These are phyloP conservation scores for Dendrobium huoshanense DNA, from an alignment of 106 monocot genomes.

Conservation along the genomic window DNA sequence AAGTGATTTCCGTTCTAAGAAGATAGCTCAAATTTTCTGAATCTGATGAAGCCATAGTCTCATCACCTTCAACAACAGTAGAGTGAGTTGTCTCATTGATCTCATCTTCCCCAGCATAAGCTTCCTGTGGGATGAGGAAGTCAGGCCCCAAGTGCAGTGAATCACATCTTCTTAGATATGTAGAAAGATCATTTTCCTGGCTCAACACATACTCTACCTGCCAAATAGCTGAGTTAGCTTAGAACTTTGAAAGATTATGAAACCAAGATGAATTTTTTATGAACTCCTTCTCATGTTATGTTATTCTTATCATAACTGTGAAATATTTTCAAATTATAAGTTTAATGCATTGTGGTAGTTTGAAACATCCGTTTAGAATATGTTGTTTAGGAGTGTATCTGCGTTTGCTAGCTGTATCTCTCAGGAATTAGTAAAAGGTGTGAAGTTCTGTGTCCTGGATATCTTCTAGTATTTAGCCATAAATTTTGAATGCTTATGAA, in stretches of 20 bases:
- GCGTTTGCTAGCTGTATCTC: too few species aligned
- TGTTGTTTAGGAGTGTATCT: too few species aligned
- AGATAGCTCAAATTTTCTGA: constrained; percentile 62
- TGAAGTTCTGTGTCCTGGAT: too few species aligned
- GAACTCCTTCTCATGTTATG: background rate
- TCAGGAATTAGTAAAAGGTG: too few species aligned
- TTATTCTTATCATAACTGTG: background rate
- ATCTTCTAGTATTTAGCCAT: too few species aligned
- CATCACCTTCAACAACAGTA: constrained; percentile 75
- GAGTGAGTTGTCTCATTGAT: constrained; percentile 63
- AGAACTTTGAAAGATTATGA: background rate
- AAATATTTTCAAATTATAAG: too few species aligned
- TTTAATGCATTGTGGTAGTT: too few species aligned
- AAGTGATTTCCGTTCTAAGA: constrained; percentile 24
- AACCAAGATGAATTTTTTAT: background rate
- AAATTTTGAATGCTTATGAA: too few species aligned
- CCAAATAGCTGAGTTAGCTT: background rate
- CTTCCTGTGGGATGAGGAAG: constrained; percentile 56
- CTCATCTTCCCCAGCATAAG: constrained; percentile 3
- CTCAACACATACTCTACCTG: constrained; percentile 84
- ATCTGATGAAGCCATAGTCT: constrained; percentile 55
- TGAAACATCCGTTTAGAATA: too few species aligned
- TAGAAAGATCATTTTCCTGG: constrained; percentile 55
- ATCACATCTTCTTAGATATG: constrained; percentile 60
- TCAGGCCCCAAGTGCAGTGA: constrained; percentile 58